A percentile compares a stretch with the other conserved stretches of the same genome.
Evolutionary conservation across 2,329 filamentous ascomycete species (phyloP).

Genomic region (Massarina eburnea): DNA sequence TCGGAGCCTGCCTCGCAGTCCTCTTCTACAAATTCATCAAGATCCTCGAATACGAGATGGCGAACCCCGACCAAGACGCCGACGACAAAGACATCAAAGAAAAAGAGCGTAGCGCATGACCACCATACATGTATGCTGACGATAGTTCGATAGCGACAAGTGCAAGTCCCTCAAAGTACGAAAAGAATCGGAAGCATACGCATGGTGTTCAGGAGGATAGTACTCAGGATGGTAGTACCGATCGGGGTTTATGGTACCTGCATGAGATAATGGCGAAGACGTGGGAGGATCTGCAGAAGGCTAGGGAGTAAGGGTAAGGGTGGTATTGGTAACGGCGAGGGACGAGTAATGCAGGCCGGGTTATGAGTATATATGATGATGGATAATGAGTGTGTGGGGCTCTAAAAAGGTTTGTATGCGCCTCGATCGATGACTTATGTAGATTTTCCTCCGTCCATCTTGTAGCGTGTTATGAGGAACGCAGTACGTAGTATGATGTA

Average conservation of each 20-base stretch:
- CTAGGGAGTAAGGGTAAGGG: neutral
- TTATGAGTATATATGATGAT: too few relatives aligned
- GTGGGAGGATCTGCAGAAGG: neutral
- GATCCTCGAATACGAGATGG: slow-evolving; percentile 35
- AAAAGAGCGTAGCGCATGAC: neutral
- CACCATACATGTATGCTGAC: neutral
- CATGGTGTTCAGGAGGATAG: neutral
- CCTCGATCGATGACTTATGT: neutral
- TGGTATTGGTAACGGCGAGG: neutral
- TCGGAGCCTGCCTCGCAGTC: slow-evolving; percentile 47
- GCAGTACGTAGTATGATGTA: neutral
- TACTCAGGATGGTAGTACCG: neutral
- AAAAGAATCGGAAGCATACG: neutral
- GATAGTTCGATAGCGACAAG: neutral
- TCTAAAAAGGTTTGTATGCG: neutral
- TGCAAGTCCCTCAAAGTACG: too few relatives aligned
- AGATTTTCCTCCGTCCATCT: neutral
- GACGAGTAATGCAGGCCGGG: too few relatives aligned
- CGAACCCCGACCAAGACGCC: slow-evolving; percentile 32
- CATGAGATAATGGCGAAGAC: neutral
- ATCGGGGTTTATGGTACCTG: neutral
- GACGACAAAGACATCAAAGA: slow-evolving; percentile 18
- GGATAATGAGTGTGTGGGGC: too few relatives aligned
- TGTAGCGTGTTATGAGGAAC: neutral
- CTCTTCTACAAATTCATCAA: slow-evolving; percentile 52